phyloP scores from a whole-genome alignment of 805 yeast genomes.

The Lachancea sp. region DNA sequence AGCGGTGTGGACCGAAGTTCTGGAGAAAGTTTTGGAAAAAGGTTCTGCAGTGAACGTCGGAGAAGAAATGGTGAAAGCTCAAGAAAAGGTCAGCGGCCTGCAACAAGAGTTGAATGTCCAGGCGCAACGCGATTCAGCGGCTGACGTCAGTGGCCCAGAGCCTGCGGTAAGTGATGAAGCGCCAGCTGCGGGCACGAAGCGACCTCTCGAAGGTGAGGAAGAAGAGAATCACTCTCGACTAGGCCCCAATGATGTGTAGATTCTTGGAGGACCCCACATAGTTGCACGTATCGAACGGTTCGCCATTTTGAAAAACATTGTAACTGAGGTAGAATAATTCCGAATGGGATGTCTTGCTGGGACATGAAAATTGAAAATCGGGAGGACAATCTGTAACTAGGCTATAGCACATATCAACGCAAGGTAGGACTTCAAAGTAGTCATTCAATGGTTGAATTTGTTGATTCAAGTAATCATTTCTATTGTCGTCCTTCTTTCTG shows the following conservation, averaged over 20 bases:
- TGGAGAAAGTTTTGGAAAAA: constrained; percentile 46
- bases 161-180: constrained; percentile 1
- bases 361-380: constrained; percentile 69
- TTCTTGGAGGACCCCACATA: constrained; percentile 30
- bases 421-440: constrained; percentile 82
- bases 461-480: constrained; percentile 54
- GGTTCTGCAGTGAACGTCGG: constrained; percentile 38
- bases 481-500: constrained; percentile 45
- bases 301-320: constrained; percentile 15
- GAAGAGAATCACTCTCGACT: not conserved
- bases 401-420: constrained; percentile 71
- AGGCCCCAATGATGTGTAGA: constrained; percentile 4
- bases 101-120: constrained; percentile 4
- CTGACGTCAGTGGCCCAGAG: not conserved
- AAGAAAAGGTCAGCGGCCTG: constrained; percentile 12
- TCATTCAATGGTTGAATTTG: constrained; percentile 45
- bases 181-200: constrained; percentile 1
- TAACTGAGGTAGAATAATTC: constrained; percentile 29
- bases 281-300: constrained; percentile 37
- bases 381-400: constrained; percentile 83
- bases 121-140: constrained; percentile 3
- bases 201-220: constrained; percentile 6
- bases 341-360: constrained; percentile 30
- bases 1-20: constrained; percentile 62
- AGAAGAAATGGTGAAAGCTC: constrained; percentile 35